Evolutionary conservation across 179 eudicot species (phyloP), one percentile per base, ranked within the genome.

Genomic region (Beta corolliflora): DNA sequence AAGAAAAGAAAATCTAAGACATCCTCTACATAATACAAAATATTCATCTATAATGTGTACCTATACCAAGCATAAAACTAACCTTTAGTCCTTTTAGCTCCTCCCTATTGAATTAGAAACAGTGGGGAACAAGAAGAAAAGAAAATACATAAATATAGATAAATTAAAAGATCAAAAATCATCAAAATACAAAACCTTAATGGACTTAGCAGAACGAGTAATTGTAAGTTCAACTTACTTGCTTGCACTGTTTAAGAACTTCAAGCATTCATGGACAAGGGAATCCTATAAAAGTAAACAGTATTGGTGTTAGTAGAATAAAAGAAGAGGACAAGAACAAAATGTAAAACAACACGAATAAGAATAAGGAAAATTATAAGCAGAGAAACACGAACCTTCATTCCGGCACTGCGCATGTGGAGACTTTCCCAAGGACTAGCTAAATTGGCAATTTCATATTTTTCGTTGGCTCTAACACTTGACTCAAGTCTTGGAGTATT

Each of bases 81-180:
- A 95, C 99, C 91, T 83, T 91, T 45, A 96, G 65, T 72, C 85
- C 80, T 83, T 90, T 96, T 78, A 96, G 83, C 86, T 96, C 93
- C 76, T 92, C 96, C 87, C 99, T 96, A 87, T 81, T 52, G 76
- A 12, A 36, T 36, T 18, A 7, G 44, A 73, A 66, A 56, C 12
- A 21, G 23, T 0, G 36, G 48, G 18, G 19, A 5, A 77, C 15
- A 77, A 59, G 48, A 66, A 76, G 25, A 67, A 29, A 70, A 75
- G n/a, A 21, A 79, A 59, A 55, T 13, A 56, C 36, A 2, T 25
- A 19, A 81, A 23, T n/a, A 55, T 12, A 52, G 9, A 21, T 55
- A 11, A 46, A 52, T n/a, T 68, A 11, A 0, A 70, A 72, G 79
- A 79, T 56, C 1, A 46, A 83, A 46, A 31, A 16, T 79, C 31